Conservation (phyloP, 148 eudicot species). For the Rhododendron williamsianum region DNA sequence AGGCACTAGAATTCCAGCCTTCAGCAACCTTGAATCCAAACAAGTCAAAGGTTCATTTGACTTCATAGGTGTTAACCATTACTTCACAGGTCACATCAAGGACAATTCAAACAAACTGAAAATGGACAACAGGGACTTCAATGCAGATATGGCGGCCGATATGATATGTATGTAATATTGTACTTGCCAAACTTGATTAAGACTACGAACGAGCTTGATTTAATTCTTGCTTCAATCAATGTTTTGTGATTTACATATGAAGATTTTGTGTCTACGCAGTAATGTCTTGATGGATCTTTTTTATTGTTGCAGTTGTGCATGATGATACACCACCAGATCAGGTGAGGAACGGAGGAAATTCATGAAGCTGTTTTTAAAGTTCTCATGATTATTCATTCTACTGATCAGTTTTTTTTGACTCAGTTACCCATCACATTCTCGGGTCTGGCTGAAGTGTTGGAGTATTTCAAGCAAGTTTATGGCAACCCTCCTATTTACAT, state of each 20-base stretch:
- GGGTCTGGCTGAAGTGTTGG: constrained; percentile 28
- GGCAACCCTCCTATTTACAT: constrained; percentile 43
- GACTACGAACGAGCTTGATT: not conserved
- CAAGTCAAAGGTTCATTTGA: constrained; percentile 52
- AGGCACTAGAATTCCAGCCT: constrained; percentile 42
- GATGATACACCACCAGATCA: constrained; percentile 8
- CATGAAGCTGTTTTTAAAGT: not conserved
- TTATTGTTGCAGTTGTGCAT: not conserved
- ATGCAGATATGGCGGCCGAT: constrained; percentile 36
- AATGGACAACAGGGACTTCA: constrained; percentile 28
- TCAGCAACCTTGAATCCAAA: constrained; percentile 36
- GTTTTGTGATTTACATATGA: not conserved
- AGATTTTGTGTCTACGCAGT: constrained; percentile 7
- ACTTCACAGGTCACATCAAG: constrained; percentile 16
- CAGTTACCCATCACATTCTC: constrained; percentile 29
- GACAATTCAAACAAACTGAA: constrained; percentile 29
- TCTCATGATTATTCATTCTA: not conserved
- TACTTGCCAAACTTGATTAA: not conserved
- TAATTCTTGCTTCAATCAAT: not conserved
- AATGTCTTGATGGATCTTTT: constrained; percentile 17
- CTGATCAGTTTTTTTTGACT: constrained; percentile 1
- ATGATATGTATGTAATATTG: constrained; percentile 24
- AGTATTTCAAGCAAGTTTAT: constrained; percentile 41
- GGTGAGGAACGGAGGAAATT: constrained; percentile 7
- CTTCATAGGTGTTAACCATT: constrained; percentile 61